Evolutionary conservation across 495 filamentous ascomycete genomes (phyloP), one percentile per base, ranked within the genome.

Genomic region (Bryoglossum gracile): DNA sequence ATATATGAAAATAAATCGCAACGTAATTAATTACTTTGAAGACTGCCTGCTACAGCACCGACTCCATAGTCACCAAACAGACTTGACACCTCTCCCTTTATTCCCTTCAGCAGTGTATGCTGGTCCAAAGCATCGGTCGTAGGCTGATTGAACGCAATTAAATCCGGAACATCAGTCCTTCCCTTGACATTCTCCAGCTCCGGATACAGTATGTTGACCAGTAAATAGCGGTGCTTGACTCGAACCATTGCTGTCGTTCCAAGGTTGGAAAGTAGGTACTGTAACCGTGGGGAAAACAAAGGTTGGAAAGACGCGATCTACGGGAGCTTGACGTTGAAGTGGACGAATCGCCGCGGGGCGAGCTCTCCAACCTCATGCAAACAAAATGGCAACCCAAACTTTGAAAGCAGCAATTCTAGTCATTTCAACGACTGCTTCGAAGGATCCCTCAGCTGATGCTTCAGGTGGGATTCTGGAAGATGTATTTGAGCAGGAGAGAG

Each of bases 51-150:
- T 1, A 81, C 72, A 4, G 70, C 64, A 2, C 91, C 92, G 5
- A 81, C 68, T 2, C 92, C 91, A 64, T 86, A 94, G 62, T 98
- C 91, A n/a, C 92, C 92, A 62, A 91, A 97, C 14, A 94, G 66
- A 21, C 76, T 68, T 8, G 72, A 65, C 3, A 94, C 76, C 44
- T 83, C 76, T 25, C 81, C 73, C 46, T 78, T 78, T 48, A 98
- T 78, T 43, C 77, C 73, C 35, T 76, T 80, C 1, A 82, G 63
- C 3, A 98, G 71, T 8, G 77, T 48, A 10, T 78, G 72, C 3
- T 77, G 66, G 8, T 75, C 84, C 22, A 95, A 68, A 2, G 74
- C 67, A 48, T 80, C 74, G 13, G 80, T 78, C 23, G 82, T 91
- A 13, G 89, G 89, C 34, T 81, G 74, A 63, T 90, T 83, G 70